Evolutionary conservation across 345 rosid species (phyloP), one percentile per base, ranked within the genome.

Genomic region (Acer campestre): DNA sequence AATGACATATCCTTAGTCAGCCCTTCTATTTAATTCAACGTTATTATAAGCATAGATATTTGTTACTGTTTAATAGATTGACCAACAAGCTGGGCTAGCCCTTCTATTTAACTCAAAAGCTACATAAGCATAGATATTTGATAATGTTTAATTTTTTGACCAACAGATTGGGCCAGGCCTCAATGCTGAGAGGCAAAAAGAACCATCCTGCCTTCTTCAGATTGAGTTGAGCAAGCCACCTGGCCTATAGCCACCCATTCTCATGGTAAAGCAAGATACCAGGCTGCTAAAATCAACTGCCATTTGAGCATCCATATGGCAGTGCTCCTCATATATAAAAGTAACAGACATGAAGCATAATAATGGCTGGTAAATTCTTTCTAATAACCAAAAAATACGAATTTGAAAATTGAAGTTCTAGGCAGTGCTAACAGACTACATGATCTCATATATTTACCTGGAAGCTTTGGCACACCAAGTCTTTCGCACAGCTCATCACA

Each of bases 391-490:
- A 10, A 65, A 63, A 65, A 59, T 22, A 27, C 31, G 29, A 20
- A 59, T 68, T 77, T 20, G 59, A 11, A 7, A 73, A 59, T 49
- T 73, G 1, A 38, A 40, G 23, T 48, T 22, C 61, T 10, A 2
- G 71, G 38, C 38, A 17, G 23, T 4, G 63, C 68, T 78, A 51
- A 7, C 4, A 61, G 20, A 29, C 49, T 16, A 74, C 17, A 55
- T 75, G 56, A 85, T 59, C 58, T 35, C 35, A 73, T 44, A 73
- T 31, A 12, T 73, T 79, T 80, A 94, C 98, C 99, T 81, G 98
- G 99, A 81, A 91, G 96, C 87, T 93, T 94, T 38, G 87, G 91
- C 71, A 92, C 98, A 75, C 98, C 98, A 70, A 97, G 95, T 81
- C 80, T 88, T 59, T 88, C 94, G 35, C 98, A 94, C 46, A 94